phyloP scores from a whole-genome alignment of 2,329 filamentous ascomycete species.

The Falciphora oryzae region DNA sequence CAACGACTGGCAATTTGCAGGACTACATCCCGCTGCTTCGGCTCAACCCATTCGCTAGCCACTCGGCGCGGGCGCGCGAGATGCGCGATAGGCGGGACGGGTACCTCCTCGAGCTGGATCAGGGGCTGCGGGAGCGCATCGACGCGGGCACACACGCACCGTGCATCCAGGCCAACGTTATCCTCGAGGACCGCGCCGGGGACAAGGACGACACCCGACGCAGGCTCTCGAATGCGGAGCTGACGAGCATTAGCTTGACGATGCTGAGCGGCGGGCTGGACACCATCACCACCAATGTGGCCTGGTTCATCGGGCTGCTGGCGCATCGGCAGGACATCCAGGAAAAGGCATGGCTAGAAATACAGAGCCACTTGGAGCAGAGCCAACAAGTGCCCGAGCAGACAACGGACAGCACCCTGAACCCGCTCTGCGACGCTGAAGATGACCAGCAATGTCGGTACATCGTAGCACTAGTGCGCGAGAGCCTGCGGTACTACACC shows the following conservation, averaged over 20 bases:
- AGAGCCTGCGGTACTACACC: slow-evolving; percentile 57
- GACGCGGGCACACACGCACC: slow-evolving; percentile 21
- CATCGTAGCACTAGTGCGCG: slow-evolving; percentile 56
- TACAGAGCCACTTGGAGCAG: slow-evolving; percentile 42
- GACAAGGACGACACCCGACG: not conserved
- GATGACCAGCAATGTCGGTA: slow-evolving; percentile 62
- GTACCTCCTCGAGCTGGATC: slow-evolving; percentile 60
- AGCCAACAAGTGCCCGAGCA: not conserved
- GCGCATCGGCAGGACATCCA: slow-evolving; percentile 57
- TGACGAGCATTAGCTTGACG: slow-evolving; percentile 60
- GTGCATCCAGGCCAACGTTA: slow-evolving; percentile 22
- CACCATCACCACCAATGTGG: slow-evolving; percentile 59
- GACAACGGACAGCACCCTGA: slow-evolving; percentile 25
- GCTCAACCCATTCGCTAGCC: slow-evolving; percentile 57
- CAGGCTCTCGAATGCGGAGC: slow-evolving; percentile 48
- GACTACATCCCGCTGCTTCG: slow-evolving; percentile 64
- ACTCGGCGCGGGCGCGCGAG: slow-evolving; percentile 51
- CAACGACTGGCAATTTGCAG: slow-evolving; percentile 74
- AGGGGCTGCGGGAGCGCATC: slow-evolving; percentile 35
- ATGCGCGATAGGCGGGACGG: slow-evolving; percentile 46
- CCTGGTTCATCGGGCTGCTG: slow-evolving; percentile 58
- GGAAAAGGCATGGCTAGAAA: slow-evolving; percentile 51
- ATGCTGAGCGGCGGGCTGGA: slow-evolving; percentile 65
- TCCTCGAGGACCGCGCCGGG: slow-evolving; percentile 5
- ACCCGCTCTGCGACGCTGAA: slow-evolving; percentile 48